Conservation (phyloP, 2,329 filamentous ascomycete genomes). For the Fusarium solani-melongenae region DNA sequence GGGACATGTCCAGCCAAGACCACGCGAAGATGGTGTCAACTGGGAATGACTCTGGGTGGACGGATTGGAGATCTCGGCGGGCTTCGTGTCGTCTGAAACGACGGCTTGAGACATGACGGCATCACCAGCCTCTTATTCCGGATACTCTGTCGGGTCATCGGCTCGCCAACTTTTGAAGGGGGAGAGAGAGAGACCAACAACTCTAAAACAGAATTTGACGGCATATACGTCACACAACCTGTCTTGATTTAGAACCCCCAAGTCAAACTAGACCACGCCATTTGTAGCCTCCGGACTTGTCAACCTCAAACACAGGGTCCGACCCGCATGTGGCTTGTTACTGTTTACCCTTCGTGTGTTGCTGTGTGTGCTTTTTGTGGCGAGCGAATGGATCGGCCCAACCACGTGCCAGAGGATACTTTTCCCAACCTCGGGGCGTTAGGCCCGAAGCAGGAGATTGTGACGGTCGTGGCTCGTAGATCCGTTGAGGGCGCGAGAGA, state of each 20-base stretch:
- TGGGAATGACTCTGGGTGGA: neutral
- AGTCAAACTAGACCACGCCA: constrained; percentile 10
- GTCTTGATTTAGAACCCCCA: neutral
- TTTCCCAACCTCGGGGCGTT: constrained; percentile 20
- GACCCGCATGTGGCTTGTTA: neutral
- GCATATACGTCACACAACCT: constrained; percentile 25
- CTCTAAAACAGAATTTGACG: neutral
- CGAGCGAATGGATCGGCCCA: constrained; percentile 16
- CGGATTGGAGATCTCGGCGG: neutral
- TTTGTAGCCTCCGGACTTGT: neutral
- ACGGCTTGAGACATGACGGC: constrained; percentile 38
- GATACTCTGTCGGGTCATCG: neutral
- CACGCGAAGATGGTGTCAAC: constrained; percentile 24
- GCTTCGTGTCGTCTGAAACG: constrained; percentile 32
- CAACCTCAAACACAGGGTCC: constrained; percentile 1
- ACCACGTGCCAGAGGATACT: constrained; percentile 15
- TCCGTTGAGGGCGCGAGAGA: neutral
- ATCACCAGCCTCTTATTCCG: constrained; percentile 6
- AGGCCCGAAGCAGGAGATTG: constrained; percentile 15
- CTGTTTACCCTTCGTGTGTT: constrained; percentile 3
- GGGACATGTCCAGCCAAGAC: neutral
- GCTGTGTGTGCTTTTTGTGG: neutral
- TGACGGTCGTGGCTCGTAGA: constrained; percentile 26
- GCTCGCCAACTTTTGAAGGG: neutral
- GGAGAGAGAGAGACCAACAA: neutral